These are phyloP conservation scores for Saccharomycopsis fermentans DNA, from an alignment of 805 yeast genomes.

Conservation along the genomic window DNA sequence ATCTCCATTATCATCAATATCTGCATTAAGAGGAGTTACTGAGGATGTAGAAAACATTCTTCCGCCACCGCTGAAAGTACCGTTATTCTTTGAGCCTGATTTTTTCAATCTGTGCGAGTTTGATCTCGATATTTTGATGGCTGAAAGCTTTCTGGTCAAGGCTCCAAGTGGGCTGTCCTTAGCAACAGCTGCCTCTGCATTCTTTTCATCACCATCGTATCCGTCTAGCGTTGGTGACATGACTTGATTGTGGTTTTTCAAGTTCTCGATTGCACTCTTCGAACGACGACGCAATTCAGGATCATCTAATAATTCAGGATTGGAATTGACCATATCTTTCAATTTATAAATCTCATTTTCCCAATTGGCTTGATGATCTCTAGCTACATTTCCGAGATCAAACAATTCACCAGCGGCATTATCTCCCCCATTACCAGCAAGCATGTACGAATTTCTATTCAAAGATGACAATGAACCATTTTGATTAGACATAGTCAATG, in stretches of 20 bases:
- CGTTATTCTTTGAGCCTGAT: neutral
- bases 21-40: neutral
- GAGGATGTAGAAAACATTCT: neutral
- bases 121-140: constrained; percentile 12
- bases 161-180: constrained; percentile 4
- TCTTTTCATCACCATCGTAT: neutral
- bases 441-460: neutral
- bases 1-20: neutral
- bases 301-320: constrained; percentile 9
- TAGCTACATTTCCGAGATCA: constrained; percentile 76
- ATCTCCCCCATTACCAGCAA: constrained; percentile 15
- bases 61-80: neutral
- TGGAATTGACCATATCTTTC: constrained; percentile 16
- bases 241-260: constrained; percentile 2
- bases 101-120: constrained; percentile 5
- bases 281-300: constrained; percentile 7
- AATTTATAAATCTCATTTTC: constrained; percentile 41
- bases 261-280: constrained; percentile 9
- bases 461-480: constrained; percentile 25
- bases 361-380: constrained; percentile 69
- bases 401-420: constrained; percentile 35
- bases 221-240: neutral
- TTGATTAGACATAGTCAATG: constrained; percentile 4
- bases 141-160: constrained; percentile 14
- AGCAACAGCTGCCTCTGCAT: neutral